Base-by-base conservation (phyloP, 352 stramenopile genomes). In the Elongisporangium prolatum region DNA sequence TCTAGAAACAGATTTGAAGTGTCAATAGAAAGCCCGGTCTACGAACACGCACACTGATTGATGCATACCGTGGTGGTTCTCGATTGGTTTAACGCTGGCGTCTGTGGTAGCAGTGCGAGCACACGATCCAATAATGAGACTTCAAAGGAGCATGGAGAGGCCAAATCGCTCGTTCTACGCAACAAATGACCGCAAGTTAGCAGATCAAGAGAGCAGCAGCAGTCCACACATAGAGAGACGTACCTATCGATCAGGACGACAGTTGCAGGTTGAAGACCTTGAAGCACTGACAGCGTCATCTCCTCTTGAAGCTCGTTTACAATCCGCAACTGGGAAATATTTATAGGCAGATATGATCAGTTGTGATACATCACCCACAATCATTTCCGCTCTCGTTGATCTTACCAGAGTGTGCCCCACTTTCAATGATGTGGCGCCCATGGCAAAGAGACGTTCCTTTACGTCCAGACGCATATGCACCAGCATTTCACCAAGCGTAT, bases 391-490 rank as follows among this genome's bases (percentile, higher is more conserved):
- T n/a, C n/a, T n/a, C n/a, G 8, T 34, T 9, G 25, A 4, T 4
- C 69, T 48, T 56, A 85, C 75, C 55, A 93, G 54, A 7, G 84
- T 93, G 56, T 93, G 79, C 9, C 84, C 84, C 21, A 93, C 86
- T 58, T 93, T 93, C 37, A 91, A 65, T 9, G 80, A 91, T 9
- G 80, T 91, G 0, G 67, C 69, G 18, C 84, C 84, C n/a, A 91
- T 51, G 2, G 80, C 71, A 50, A 84, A 91, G 38, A 93, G 89
- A 17, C 74, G 74, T 7, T 91, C 79, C 21, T 84, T 85, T 9
- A 84, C 77, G 40, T 92, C 74, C 9, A 92, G 56, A 9, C 67
- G 64, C 44, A 75, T 62, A 1, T 75, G 65, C 6, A 78, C 34
- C 48, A 88, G 64, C 53, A 87, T 71, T 38, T 89, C 80, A 3